These are phyloP conservation scores for Globisporangium orthogonon DNA, from an alignment of 352 stramenopile genomes.

Conservation along the genomic window DNA sequence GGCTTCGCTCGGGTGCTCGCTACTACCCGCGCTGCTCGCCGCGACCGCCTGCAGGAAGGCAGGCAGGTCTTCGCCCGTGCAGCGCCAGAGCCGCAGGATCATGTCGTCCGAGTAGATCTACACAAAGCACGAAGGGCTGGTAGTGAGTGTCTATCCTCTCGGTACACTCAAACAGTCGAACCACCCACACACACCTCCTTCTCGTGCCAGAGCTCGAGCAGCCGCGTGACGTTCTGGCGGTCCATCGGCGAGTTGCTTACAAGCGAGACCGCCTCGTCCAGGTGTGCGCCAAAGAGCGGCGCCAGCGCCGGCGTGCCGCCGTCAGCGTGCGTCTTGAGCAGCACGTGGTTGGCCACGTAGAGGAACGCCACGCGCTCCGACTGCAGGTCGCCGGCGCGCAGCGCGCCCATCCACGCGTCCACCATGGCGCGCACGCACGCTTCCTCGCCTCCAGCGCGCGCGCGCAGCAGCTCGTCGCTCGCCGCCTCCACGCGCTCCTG, in stretches of 20 bases:
- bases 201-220: slow-evolving; percentile 75
- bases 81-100: slow-evolving; percentile 72
- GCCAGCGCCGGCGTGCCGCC: slow-evolving; percentile 8
- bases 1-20: slow-evolving; percentile 4
- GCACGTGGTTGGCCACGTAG: slow-evolving; percentile 81
- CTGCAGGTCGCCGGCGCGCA: slow-evolving; percentile 71
- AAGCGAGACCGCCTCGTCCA: slow-evolving; percentile 72
- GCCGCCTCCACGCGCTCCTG: slow-evolving; percentile 78
- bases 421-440: slow-evolving; percentile 40
- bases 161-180: too few species aligned
- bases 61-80: slow-evolving; percentile 68
- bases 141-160: background rate
- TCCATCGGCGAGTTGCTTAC: slow-evolving; percentile 84
- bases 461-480: slow-evolving; percentile 66
- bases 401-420: slow-evolving; percentile 52
- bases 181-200: slow-evolving; percentile 35
- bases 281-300: slow-evolving; percentile 27
- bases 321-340: slow-evolving; percentile 60
- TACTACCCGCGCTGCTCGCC: slow-evolving; percentile 1
- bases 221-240: slow-evolving; percentile 60
- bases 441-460: slow-evolving; percentile 25
- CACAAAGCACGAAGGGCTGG: background rate
- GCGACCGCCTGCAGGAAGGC: slow-evolving; percentile 29
- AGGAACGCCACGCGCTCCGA: slow-evolving; percentile 76
- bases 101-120: slow-evolving; percentile 40